Conservation (phyloP, 768 basidiomycete species). For the Termitomyces titanicus region DNA sequence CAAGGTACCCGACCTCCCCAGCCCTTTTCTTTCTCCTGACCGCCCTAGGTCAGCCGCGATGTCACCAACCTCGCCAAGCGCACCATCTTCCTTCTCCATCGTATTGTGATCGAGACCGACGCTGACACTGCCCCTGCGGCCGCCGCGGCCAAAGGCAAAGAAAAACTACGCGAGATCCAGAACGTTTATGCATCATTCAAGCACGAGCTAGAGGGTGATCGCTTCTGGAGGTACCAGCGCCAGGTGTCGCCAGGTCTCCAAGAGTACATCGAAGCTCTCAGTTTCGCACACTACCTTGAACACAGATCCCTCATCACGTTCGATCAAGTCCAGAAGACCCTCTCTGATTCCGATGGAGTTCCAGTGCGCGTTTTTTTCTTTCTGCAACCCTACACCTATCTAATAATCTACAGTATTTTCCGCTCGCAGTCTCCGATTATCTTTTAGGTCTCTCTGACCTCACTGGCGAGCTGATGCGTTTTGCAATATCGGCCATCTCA, state of each 20-base stretch:
- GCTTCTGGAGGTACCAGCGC: constrained; percentile 76
- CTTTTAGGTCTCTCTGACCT: constrained; percentile 91
- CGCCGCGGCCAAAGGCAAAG: constrained; percentile 49
- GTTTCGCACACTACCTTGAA: constrained; percentile 84
- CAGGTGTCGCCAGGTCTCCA: constrained; percentile 81
- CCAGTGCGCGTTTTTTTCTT: constrained; percentile 46
- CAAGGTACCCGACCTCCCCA: constrained; percentile 48
- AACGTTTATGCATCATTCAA: constrained; percentile 57
- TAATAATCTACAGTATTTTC: constrained; percentile 57
- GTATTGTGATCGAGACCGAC: constrained; percentile 43
- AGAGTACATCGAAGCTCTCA: constrained; percentile 93
- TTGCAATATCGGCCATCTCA: constrained; percentile 80
- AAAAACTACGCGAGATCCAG: constrained; percentile 67
- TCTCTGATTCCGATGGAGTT: constrained; percentile 58
- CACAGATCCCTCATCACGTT: constrained; percentile 64
- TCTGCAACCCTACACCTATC: not conserved
- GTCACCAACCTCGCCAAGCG: constrained; percentile 91
- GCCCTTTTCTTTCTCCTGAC: not conserved
- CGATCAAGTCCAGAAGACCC: constrained; percentile 57
- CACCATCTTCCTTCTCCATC: constrained; percentile 89
- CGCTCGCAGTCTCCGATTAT: constrained; percentile 78
- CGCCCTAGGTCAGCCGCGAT: constrained; percentile 72
- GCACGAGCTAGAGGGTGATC: constrained; percentile 59
- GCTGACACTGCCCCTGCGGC: constrained; percentile 28
- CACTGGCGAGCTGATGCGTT: constrained; percentile 96